phyloP scores from a whole-genome alignment of 2,329 filamentous ascomycete genomes.

The Alternaria longipes region DNA sequence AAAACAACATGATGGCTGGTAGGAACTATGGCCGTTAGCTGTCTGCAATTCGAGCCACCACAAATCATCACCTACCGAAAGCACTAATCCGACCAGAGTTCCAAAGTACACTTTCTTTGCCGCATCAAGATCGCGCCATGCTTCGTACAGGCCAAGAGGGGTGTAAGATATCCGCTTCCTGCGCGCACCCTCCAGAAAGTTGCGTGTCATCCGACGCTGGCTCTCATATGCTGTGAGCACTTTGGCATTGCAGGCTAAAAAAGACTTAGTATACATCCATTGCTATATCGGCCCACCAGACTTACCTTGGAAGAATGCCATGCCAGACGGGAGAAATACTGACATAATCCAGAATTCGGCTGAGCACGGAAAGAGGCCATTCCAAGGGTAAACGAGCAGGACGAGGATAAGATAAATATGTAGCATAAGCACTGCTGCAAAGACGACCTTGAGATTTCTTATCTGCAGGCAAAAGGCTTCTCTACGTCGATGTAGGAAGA shows the following conservation, averaged over 20 bases:
- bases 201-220: slow-evolving; percentile 44
- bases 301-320: slow-evolving; percentile 52
- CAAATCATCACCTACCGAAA: slow-evolving; percentile 38
- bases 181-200: slow-evolving; percentile 48
- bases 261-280: background rate
- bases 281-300: background rate
- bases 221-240: slow-evolving; percentile 49
- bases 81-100: slow-evolving; percentile 38
- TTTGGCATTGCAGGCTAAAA: slow-evolving; percentile 47
- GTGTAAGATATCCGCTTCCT: slow-evolving; percentile 45
- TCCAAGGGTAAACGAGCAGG: slow-evolving; percentile 49
- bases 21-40: slow-evolving; percentile 59
- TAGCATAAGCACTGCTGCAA: slow-evolving; percentile 46
- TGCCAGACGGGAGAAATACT: slow-evolving; percentile 49
- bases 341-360: slow-evolving; percentile 54
- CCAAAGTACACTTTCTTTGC: slow-evolving; percentile 47
- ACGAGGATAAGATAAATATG: slow-evolving; percentile 50
- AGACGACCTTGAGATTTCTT: slow-evolving; percentile 44
- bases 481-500: slow-evolving; percentile 41
- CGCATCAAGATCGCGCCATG: slow-evolving; percentile 44
- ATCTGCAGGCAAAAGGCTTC: slow-evolving; percentile 46
- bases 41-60: background rate
- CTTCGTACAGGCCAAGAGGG: slow-evolving; percentile 39
- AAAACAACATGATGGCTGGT: slow-evolving; percentile 67
- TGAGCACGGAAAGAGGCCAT: slow-evolving; percentile 46